Evolutionary conservation across 352 stramenopile genomes (phyloP).

Genomic region (Globisporangium takayamanum): DNA sequence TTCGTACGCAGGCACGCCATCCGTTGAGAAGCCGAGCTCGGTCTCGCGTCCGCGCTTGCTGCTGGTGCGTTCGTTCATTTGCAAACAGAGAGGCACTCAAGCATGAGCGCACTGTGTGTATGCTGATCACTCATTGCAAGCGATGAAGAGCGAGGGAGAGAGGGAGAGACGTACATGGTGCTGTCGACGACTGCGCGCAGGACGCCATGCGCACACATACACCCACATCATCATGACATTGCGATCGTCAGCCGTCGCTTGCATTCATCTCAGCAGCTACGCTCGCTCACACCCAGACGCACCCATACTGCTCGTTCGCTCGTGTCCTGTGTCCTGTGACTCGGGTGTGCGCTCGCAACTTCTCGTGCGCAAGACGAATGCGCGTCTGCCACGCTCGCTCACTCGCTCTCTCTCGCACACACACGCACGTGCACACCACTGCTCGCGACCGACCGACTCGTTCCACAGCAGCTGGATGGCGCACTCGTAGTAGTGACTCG

Average conservation of each 20-base stretch:
- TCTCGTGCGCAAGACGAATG: too few species aligned
- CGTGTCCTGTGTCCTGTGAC: too few species aligned
- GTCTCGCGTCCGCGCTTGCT: constrained; percentile 32
- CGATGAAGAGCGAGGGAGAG: background rate
- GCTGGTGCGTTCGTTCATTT: background rate
- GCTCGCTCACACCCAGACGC: background rate
- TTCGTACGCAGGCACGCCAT: constrained; percentile 18
- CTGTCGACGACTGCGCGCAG: constrained; percentile 11
- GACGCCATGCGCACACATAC: background rate
- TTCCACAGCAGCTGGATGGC: too few species aligned
- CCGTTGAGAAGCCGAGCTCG: constrained; percentile 5
- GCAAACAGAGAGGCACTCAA: background rate
- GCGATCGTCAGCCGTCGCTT: too few species aligned
- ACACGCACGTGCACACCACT: too few species aligned
- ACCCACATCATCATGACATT: background rate
- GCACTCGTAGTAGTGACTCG: too few species aligned
- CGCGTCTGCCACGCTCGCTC: too few species aligned
- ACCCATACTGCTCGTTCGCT: constrained; percentile 1
- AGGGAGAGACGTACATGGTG: constrained; percentile 6
- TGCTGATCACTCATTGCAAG: too few species aligned
- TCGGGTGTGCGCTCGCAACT: too few species aligned
- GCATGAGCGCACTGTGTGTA: background rate
- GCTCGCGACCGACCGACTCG: too few species aligned
- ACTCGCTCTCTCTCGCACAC: background rate
- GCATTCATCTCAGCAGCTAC: background rate